Evolutionary conservation across 2,329 filamentous ascomycete genomes (phyloP).

Genomic region (Fusarium keratoplasticum): DNA sequence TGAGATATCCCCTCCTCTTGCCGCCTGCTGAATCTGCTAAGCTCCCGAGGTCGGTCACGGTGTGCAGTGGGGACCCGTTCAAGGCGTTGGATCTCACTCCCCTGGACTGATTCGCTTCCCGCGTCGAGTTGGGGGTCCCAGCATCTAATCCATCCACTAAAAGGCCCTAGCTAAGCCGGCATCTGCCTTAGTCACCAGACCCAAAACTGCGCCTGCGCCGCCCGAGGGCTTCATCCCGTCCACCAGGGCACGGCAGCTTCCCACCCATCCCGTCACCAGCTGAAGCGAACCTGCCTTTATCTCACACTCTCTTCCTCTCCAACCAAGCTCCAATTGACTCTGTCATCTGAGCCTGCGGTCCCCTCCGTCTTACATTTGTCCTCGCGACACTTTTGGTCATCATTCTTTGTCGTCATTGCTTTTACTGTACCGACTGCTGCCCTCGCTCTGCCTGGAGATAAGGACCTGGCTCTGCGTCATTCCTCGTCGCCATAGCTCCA

Average conservation of each 20-base stretch:
- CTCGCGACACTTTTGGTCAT: constrained; percentile 21
- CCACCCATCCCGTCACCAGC: constrained; percentile 17
- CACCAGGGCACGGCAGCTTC: constrained; percentile 22
- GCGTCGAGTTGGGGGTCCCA: background rate
- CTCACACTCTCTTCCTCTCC: constrained; percentile 22
- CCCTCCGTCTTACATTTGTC: constrained; percentile 17
- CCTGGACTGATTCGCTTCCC: constrained; percentile 17
- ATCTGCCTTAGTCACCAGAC: constrained; percentile 43
- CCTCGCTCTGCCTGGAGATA: constrained; percentile 13
- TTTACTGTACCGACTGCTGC: constrained; percentile 11
- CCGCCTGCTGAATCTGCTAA: background rate
- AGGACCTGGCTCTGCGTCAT: constrained; percentile 28
- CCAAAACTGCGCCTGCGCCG: constrained; percentile 26
- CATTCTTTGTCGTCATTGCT: constrained; percentile 33
- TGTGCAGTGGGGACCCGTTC: background rate
- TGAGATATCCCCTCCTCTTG: background rate
- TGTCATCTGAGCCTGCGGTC: constrained; percentile 33
- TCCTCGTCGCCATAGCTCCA: constrained; percentile 19
- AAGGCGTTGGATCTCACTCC: constrained; percentile 8
- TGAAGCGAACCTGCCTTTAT: constrained; percentile 32
- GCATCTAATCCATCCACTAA: constrained; percentile 28
- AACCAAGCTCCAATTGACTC: constrained; percentile 36
- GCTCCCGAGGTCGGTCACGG: background rate
- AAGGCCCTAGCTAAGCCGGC: constrained; percentile 32
- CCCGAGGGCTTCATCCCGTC: constrained; percentile 28